phyloP scores from a whole-genome alignment of 1,284 basidiomycete species.

The Papiliotrema terrestris region DNA sequence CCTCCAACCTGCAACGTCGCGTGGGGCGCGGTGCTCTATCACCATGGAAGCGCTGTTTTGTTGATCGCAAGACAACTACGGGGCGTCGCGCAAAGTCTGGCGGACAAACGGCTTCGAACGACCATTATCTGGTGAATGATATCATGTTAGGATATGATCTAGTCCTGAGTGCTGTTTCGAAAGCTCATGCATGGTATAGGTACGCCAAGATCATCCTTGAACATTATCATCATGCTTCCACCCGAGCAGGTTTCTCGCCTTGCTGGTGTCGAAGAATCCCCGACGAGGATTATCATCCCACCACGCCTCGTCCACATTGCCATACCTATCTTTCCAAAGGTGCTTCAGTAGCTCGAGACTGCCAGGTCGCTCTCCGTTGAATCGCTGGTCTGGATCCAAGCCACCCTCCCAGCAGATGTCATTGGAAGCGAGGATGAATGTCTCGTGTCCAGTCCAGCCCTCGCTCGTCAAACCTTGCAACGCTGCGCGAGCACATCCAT shows the following conservation, averaged over 20 bases:
- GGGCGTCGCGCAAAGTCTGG: no score
- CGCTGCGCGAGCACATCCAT: slow-evolving; percentile 35
- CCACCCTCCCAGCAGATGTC: slow-evolving; percentile 27
- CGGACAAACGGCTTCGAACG: no score
- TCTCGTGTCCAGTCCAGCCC: slow-evolving; percentile 41
- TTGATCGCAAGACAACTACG: no score
- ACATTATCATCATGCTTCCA: slow-evolving; percentile 37
- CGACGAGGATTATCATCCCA: slow-evolving; percentile 21
- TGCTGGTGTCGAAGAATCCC: slow-evolving; percentile 37
- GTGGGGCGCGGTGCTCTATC: no score
- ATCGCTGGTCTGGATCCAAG: slow-evolving; percentile 5
- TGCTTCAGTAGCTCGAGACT: slow-evolving; percentile 17
- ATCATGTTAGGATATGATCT: no score
- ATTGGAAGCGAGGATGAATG: slow-evolving; percentile 41
- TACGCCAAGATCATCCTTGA: background rate
- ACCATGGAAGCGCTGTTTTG: no score
- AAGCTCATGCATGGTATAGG: no score
- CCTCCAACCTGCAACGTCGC: no score
- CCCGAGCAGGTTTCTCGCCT: slow-evolving; percentile 43
- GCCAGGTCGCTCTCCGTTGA: slow-evolving; percentile 3
- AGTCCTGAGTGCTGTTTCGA: no score
- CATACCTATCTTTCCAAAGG: slow-evolving; percentile 22
- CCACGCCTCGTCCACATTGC: slow-evolving; percentile 10
- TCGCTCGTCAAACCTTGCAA: slow-evolving; percentile 33
- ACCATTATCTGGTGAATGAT: no score